Conservation (phyloP, 139 green algal genomes). For the Coelastrella sp. region DNA sequence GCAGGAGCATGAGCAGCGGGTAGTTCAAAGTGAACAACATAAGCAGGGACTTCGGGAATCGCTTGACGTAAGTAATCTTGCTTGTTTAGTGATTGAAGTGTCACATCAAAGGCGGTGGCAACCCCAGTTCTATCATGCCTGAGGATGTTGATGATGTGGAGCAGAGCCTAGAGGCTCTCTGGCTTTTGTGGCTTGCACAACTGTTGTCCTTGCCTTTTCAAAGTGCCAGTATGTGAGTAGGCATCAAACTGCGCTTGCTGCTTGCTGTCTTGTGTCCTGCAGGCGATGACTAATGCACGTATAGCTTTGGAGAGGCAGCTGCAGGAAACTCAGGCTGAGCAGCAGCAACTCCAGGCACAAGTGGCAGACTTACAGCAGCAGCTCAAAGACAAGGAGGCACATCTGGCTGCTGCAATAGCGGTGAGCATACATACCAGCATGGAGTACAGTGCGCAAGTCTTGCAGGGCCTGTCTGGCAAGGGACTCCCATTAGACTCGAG, state of each 20-base stretch:
- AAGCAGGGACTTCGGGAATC: neutral
- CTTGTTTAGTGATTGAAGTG: too few species aligned
- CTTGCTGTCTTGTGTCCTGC: neutral
- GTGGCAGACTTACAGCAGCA: constrained; percentile 16
- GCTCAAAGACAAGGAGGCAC: neutral
- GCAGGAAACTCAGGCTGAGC: neutral
- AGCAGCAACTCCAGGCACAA: constrained; percentile 9
- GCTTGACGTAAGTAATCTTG: neutral
- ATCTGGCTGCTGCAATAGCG: neutral
- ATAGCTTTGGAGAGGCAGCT: constrained; percentile 20
- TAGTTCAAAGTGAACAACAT: neutral
- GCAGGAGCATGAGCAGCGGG: neutral
- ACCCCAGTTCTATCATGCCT: too few species aligned
- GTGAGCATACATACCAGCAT: neutral
- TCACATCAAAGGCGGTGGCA: too few species aligned
- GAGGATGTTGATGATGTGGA: too few species aligned
- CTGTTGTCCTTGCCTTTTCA: too few species aligned
- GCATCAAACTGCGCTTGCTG: too few species aligned
- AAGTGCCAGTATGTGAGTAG: too few species aligned
- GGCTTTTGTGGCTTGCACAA: too few species aligned
- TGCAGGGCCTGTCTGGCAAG: too few species aligned
- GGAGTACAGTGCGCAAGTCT: too few species aligned
- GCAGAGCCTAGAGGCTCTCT: too few species aligned
- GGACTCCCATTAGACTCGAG: too few species aligned
- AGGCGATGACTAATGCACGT: constrained; percentile 16